These are phyloP conservation scores for Cladosporium sp. DNA, from an alignment of 2,329 filamentous ascomycete genomes.

Conservation along the genomic window DNA sequence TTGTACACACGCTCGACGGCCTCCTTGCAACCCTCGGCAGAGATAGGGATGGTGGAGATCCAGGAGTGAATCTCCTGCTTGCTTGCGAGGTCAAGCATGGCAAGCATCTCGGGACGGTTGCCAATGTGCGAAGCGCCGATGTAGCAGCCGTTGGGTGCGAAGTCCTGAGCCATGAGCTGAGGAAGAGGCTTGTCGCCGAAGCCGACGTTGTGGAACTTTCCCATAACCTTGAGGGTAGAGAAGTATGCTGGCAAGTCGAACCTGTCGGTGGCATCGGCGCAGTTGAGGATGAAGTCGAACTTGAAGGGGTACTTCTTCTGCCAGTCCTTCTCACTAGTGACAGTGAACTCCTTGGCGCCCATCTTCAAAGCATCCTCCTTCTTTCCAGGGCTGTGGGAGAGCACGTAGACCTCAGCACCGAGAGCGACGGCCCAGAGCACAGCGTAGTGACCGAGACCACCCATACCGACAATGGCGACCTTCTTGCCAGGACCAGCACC, in stretches of 20 bases:
- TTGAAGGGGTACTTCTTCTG: slow-evolving; percentile 57
- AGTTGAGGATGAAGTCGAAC: slow-evolving; percentile 78
- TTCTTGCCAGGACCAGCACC: slow-evolving; percentile 77
- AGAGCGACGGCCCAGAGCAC: slow-evolving; percentile 54
- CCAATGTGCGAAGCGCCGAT: slow-evolving; percentile 55
- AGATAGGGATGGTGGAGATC: slow-evolving; percentile 71
- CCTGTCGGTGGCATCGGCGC: slow-evolving; percentile 67
- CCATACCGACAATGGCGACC: slow-evolving; percentile 71
- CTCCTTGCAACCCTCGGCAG: slow-evolving; percentile 68
- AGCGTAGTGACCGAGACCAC: slow-evolving; percentile 54
- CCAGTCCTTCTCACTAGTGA: slow-evolving; percentile 61
- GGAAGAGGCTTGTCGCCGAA: slow-evolving; percentile 72
- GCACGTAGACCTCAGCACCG: slow-evolving; percentile 63
- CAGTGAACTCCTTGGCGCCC: slow-evolving; percentile 63
- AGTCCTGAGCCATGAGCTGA: slow-evolving; percentile 62
- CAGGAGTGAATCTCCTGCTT: slow-evolving; percentile 56
- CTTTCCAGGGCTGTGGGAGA: slow-evolving; percentile 62
- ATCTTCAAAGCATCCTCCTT: slow-evolving; percentile 62
- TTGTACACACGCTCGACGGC: slow-evolving; percentile 67
- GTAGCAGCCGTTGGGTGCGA: slow-evolving; percentile 69
- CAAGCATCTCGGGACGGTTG: slow-evolving; percentile 50
- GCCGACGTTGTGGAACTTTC: slow-evolving; percentile 74
- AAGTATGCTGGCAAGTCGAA: slow-evolving; percentile 75
- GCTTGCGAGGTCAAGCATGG: slow-evolving; percentile 53
- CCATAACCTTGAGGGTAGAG: slow-evolving; percentile 77